These are phyloP conservation scores for Ilex asprella DNA, from an alignment of 257 asterid genomes.

Conservation along the genomic window DNA sequence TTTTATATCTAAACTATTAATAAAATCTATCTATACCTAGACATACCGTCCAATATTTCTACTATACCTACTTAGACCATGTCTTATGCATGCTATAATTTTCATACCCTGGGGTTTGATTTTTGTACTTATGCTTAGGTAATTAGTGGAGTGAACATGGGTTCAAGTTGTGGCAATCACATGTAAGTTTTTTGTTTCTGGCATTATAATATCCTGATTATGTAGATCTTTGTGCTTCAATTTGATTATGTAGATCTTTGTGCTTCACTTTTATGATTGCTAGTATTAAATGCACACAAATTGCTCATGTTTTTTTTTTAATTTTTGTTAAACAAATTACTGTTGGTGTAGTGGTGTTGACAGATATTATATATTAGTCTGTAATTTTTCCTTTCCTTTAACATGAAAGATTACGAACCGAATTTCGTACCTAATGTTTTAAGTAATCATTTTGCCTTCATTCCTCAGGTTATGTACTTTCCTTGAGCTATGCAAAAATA, in stretches of 20 bases:
- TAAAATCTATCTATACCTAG: too few species aligned
- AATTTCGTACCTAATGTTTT: slow-evolving; percentile 40
- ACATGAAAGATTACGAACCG: slow-evolving; percentile 64
- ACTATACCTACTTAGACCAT: too few species aligned
- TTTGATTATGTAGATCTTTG: background rate
- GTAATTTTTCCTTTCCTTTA: slow-evolving; percentile 70
- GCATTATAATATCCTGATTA: background rate
- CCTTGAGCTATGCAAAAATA: too few species aligned
- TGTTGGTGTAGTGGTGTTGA: slow-evolving; percentile 84
- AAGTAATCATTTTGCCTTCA: too few species aligned
- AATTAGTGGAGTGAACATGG: slow-evolving; percentile 83
- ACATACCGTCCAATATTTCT: too few species aligned
- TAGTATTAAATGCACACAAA: background rate
- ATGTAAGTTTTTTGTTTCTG: slow-evolving; percentile 41
- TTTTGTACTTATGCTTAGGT: slow-evolving; percentile 41
- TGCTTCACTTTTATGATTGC: background rate
- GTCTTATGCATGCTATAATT: background rate
- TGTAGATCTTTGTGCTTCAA: background rate
- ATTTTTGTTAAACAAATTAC: slow-evolving; percentile 48
- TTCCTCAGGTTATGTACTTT: too few species aligned
- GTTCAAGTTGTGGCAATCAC: slow-evolving; percentile 85
- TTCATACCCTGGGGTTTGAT: background rate
- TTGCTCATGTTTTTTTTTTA: slow-evolving; percentile 13
- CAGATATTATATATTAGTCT: slow-evolving; percentile 72
- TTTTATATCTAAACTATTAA: too few species aligned